Evolutionary conservation across 1,139 yeast genomes (phyloP).

Genomic region (Pichia sp.): DNA sequence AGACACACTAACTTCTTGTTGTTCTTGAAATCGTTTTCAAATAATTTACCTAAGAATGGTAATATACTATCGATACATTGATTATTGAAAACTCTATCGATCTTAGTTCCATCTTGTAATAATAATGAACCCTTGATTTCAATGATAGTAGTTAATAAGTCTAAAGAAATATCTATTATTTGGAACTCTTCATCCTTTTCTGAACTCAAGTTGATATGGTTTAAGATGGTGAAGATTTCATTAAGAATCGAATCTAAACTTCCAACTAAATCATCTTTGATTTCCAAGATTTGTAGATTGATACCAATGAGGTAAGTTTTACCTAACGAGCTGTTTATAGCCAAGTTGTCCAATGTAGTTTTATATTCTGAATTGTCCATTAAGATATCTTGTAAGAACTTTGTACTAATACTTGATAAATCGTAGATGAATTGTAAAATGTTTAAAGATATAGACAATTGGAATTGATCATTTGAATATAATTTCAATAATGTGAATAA

Average conservation of each 20-base stretch:
- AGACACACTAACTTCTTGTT: conserved; percentile 61
- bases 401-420: conserved; percentile 61
- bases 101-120: conserved; percentile 12
- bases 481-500: conserved; percentile 33
- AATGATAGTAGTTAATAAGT: conserved; percentile 69
- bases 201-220: conserved; percentile 21
- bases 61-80: conserved; percentile 19
- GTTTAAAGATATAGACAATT: conserved; percentile 34
- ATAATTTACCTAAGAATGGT: conserved; percentile 37
- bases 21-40: conserved; percentile 24
- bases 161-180: conserved; percentile 68
- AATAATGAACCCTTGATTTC: conserved; percentile 47
- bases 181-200: conserved; percentile 47
- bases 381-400: conserved; percentile 43
- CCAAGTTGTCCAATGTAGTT: neutral
- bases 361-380: conserved; percentile 24
- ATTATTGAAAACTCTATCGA: conserved; percentile 15
- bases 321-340: conserved; percentile 34
- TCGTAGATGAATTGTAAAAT: conserved; percentile 64
- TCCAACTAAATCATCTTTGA: conserved; percentile 31
- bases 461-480: conserved; percentile 41
- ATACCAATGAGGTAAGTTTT: conserved; percentile 59
- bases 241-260: conserved; percentile 17
- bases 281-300: conserved; percentile 56
- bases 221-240: conserved; percentile 23